Conservation (phyloP, 148 eudicot species). For the Euryodendron excelsum region DNA sequence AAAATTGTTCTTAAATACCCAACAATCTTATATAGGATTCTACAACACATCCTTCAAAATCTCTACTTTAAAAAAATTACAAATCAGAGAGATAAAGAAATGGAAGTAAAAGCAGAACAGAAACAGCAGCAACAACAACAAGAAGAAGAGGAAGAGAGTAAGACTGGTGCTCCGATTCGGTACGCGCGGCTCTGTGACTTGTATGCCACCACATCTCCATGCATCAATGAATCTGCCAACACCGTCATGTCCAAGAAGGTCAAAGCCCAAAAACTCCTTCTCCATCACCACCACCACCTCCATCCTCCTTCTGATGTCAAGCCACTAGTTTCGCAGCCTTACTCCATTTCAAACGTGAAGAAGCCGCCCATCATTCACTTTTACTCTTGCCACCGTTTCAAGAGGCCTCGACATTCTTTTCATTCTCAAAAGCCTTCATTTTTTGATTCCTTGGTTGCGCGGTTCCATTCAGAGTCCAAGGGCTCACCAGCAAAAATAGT, state of each 20-base stretch:
- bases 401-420: not conserved
- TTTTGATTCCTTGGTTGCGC: conserved; percentile 11
- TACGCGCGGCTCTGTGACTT: conserved; percentile 61
- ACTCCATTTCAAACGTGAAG: not conserved
- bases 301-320: not conserved
- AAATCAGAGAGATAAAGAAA: too few species aligned
- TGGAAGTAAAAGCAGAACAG: not conserved
- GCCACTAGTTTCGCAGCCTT: not conserved
- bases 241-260: conserved; percentile 54
- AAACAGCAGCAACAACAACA: too few species aligned
- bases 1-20: too few species aligned
- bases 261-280: conserved; percentile 38
- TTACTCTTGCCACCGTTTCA: conserved; percentile 33
- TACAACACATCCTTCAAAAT: too few species aligned
- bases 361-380: conserved; percentile 24
- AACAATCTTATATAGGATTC: too few species aligned
- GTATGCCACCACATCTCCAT: conserved; percentile 61
- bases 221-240: conserved; percentile 40
- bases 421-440: not conserved
- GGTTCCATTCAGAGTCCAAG: not conserved
- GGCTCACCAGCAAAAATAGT: not conserved
- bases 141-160: conserved; percentile 22
- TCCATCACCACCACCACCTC: not conserved
- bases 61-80: too few species aligned
- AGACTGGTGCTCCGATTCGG: conserved; percentile 40